These are phyloP conservation scores for Phytophthora pinifolia DNA, from an alignment of 352 stramenopile species.

Conservation along the genomic window DNA sequence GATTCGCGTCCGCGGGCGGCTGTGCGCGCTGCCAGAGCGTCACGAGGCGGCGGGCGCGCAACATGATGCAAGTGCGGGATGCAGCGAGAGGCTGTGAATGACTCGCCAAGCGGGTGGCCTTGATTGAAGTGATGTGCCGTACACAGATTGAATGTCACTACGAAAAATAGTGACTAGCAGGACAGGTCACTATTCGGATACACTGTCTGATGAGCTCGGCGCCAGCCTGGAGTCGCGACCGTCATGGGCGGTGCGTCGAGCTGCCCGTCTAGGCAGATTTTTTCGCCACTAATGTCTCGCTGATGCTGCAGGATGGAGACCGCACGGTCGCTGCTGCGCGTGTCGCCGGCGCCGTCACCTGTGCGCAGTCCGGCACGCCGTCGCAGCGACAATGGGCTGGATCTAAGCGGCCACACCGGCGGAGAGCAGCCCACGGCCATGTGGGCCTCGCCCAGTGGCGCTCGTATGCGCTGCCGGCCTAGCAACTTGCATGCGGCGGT, in stretches of 20 bases:
- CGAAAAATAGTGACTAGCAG: not conserved
- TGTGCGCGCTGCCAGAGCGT: slow-evolving; percentile 36
- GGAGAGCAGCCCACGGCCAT: slow-evolving; percentile 6
- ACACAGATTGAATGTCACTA: not conserved
- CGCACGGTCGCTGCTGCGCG: slow-evolving; percentile 26
- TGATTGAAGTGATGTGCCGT: too few relatives aligned
- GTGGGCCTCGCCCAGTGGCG: slow-evolving; percentile 43
- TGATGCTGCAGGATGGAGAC: slow-evolving; percentile 31
- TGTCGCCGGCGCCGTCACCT: slow-evolving; percentile 17
- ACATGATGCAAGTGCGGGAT: slow-evolving; percentile 16
- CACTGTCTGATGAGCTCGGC: slow-evolving; percentile 3
- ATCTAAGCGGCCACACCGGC: not conserved
- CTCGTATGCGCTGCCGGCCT: slow-evolving; percentile 39
- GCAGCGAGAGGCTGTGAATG: slow-evolving; percentile 1
- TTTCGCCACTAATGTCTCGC: not conserved
- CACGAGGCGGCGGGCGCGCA: slow-evolving; percentile 39
- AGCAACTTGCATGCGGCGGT: slow-evolving; percentile 47
- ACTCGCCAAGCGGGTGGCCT: not conserved
- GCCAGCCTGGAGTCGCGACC: slow-evolving; percentile 25
- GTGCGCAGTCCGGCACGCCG: not conserved
- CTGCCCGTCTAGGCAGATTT: too few relatives aligned
- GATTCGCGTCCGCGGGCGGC: slow-evolving; percentile 15
- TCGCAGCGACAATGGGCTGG: not conserved
- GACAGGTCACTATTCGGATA: not conserved
- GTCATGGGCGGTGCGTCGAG: slow-evolving; percentile 12